Evolutionary conservation across 179 eudicot species (phyloP), one percentile per base, ranked within the genome.

Genomic region (Corrigiola litoralis): DNA sequence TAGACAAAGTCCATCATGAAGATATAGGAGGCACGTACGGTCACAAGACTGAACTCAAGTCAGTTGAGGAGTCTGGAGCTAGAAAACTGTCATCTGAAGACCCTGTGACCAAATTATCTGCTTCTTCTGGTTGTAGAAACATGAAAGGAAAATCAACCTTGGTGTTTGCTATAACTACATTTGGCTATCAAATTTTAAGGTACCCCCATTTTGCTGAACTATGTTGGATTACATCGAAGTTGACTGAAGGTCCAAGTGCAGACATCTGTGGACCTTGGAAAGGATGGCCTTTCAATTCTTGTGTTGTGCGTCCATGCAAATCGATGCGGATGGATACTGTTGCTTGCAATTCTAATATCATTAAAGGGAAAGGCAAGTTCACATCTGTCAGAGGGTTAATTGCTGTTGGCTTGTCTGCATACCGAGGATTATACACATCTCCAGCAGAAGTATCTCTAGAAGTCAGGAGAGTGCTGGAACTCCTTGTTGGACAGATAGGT

Each of bases 221-320:
- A 58, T 94, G 99, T 83, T 94, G 99, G 99, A 84, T 80, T 50
- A 87, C 99, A 40, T 94, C 99, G 37, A 94, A 94, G 79, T 76
- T 94, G 75, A 94, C 75, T 63, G 94, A 87, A 52, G 99, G 99
- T 67, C 99, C 97, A 29, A 77, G 70, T 75, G 81, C 89, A 16
- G 84, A 83, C 65, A 69, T 75, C 16, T 65, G 66, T 40, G 99
- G 97, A 42, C 88, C 95, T 68, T 94, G 95, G 99, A 94, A 82
- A 79, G 97, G 95, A 44, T 94, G 99, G 99, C 99, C 97, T 14
- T 94, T 94, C 67, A 94, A 87, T 72, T 80, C 99, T 58, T 94
- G 99, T 69, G 61, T 90, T 68, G 75, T 87, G 71, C 89, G 95
- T 25, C 86, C 99, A 52, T 67, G 68, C 61, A 81, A 78, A 58